Percentiles rank a stretch among this genome's conserved stretches.
These are phyloP conservation scores for Brettanomyces naardenensis DNA, from an alignment of 805 yeast genomes.

Conservation along the genomic window DNA sequence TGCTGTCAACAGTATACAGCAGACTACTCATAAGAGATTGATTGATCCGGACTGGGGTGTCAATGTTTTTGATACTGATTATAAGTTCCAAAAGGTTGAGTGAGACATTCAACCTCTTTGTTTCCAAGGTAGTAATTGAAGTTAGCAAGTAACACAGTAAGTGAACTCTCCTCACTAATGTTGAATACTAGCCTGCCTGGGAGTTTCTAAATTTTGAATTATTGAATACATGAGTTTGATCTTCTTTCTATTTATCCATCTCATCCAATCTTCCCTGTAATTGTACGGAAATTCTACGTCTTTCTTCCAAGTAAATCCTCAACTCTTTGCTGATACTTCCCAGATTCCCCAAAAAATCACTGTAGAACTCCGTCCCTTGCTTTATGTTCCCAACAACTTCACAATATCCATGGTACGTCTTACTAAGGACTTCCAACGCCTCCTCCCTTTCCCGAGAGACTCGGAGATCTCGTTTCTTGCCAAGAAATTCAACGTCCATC, in stretches of 20 bases:
- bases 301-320: conserved; percentile 11
- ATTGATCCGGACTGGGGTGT: conserved; percentile 31
- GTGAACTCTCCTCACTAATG: no score
- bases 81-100: no score
- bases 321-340: neutral
- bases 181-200: no score
- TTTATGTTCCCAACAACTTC: conserved; percentile 53
- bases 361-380: conserved; percentile 68
- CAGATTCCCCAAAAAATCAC: conserved; percentile 33
- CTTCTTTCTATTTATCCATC: neutral
- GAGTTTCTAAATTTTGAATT: no score
- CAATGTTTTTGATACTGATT: conserved; percentile 23
- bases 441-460: conserved; percentile 33
- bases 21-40: conserved; percentile 26
- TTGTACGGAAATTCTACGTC: conserved; percentile 5
- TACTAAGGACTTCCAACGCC: conserved; percentile 44
- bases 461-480: conserved; percentile 24
- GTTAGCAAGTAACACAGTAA: no score
- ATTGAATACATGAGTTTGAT: no score
- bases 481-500: conserved; percentile 29
- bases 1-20: conserved; percentile 22
- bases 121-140: no score
- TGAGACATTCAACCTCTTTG: no score
- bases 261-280: neutral
- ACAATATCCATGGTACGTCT: conserved; percentile 39